Conservation (phyloP, 345 rosid species). For the Kandelia obovata region DNA sequence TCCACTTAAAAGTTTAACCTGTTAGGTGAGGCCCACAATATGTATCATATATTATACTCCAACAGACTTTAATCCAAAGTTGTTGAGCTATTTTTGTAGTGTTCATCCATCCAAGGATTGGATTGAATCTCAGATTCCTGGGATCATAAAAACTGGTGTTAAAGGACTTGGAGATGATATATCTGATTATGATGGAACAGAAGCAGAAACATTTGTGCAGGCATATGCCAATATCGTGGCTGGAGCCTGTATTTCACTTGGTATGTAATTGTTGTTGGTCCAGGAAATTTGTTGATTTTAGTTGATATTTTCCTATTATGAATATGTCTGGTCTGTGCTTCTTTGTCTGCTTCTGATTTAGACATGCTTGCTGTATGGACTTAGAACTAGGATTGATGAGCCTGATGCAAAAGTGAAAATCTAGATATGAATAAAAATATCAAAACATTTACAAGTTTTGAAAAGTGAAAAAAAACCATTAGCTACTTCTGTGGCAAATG, state of each 20-base stretch:
- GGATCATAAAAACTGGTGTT: slow-evolving; percentile 60
- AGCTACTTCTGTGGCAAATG: no score
- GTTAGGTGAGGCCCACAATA: no score
- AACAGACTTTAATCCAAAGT: slow-evolving; percentile 5
- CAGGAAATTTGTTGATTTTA: not conserved
- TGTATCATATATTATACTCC: no score
- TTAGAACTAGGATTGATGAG: slow-evolving; percentile 2
- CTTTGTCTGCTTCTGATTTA: no score
- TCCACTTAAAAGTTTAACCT: no score
- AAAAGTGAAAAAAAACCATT: no score
- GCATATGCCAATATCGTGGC: slow-evolving; percentile 87
- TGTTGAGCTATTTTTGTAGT: slow-evolving; percentile 39
- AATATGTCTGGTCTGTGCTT: no score
- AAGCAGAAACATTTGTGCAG: slow-evolving; percentile 75
- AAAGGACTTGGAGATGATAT: slow-evolving; percentile 55
- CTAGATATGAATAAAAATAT: no score
- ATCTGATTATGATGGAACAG: slow-evolving; percentile 66
- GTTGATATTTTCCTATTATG: not conserved
- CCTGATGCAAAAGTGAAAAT: not conserved
- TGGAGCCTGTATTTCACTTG: slow-evolving; percentile 92
- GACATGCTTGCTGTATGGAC: not conserved
- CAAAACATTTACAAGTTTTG: no score
- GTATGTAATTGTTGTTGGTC: slow-evolving; percentile 36
- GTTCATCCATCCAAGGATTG: slow-evolving; percentile 78
- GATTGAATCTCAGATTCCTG: slow-evolving; percentile 90